A percentile compares a stretch with the other conserved stretches of the same genome.
These are phyloP conservation scores for Ganoderma boninense DNA, from an alignment of 1,284 basidiomycete genomes.

Conservation along the genomic window DNA sequence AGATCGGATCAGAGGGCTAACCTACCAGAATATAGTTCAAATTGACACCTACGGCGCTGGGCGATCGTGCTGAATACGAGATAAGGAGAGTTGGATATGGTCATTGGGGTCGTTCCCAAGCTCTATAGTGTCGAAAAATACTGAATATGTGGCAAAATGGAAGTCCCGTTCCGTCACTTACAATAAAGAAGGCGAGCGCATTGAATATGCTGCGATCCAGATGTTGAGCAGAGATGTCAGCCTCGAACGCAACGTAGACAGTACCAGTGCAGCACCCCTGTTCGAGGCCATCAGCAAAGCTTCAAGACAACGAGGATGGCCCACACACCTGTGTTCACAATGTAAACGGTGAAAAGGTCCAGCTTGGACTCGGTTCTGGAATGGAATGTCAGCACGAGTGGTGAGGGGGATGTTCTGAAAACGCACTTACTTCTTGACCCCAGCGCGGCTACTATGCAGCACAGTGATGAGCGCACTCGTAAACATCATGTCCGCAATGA, in stretches of 20 bases:
- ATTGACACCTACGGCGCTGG: background rate
- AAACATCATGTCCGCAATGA: background rate
- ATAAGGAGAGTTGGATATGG: background rate
- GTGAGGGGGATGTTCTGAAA: too few species aligned
- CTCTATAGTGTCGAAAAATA: background rate
- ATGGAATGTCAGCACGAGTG: background rate
- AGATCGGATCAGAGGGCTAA: too few species aligned
- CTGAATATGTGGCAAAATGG: background rate
- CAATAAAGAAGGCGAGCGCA: background rate
- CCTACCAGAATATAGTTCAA: background rate
- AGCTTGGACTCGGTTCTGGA: background rate
- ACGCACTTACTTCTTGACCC: background rate
- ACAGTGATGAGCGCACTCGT: background rate
- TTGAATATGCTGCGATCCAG: background rate
- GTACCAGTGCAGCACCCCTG: background rate
- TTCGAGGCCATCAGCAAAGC: background rate
- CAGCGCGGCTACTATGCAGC: background rate
- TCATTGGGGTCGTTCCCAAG: background rate
- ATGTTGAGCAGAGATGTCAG: background rate
- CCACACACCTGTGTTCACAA: conserved; percentile 6
- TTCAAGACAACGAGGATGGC: too few species aligned
- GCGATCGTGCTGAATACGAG: conserved; percentile 1
- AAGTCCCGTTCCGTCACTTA: background rate
- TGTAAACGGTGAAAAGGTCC: background rate
- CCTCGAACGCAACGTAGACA: background rate